phyloP scores from a whole-genome alignment of 768 basidiomycete species.

The Mycena pura region DNA sequence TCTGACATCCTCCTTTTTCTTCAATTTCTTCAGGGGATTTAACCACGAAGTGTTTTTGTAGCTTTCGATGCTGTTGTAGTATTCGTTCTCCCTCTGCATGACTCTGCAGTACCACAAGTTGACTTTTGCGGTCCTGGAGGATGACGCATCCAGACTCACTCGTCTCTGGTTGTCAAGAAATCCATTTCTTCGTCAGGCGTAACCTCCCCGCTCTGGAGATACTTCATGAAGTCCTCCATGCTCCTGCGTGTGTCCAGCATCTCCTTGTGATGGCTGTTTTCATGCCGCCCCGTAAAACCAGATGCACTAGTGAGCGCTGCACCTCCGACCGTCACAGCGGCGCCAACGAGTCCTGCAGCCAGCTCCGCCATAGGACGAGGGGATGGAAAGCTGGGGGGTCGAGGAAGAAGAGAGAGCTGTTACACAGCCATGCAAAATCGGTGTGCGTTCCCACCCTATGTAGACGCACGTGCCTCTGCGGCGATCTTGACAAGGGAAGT shows the following conservation, averaged over 20 bases:
- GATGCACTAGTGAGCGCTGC: neutral
- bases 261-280: constrained; percentile 1
- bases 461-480: too few species aligned
- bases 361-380: constrained; percentile 4
- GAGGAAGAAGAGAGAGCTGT: neutral
- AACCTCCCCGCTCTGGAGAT: neutral
- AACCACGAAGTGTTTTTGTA: constrained; percentile 1
- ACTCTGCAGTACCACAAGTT: neutral
- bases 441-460: too few species aligned
- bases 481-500: too few species aligned
- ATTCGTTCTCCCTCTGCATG: neutral
- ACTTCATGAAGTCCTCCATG: neutral
- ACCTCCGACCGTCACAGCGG: constrained; percentile 3
- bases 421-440: neutral
- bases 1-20: neutral
- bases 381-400: neutral
- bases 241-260: neutral
- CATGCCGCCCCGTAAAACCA: constrained; percentile 6
- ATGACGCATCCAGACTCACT: neutral
- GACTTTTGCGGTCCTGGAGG: neutral
- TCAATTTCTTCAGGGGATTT: neutral
- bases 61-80: neutral
- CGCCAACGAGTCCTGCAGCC: constrained; percentile 2
- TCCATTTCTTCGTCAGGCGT: neutral
- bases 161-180: neutral